Percentiles rank a stretch among this genome's conserved stretches.
Evolutionary conservation across 805 yeast species (phyloP).

Genomic region (Candida broadrunensis): DNA sequence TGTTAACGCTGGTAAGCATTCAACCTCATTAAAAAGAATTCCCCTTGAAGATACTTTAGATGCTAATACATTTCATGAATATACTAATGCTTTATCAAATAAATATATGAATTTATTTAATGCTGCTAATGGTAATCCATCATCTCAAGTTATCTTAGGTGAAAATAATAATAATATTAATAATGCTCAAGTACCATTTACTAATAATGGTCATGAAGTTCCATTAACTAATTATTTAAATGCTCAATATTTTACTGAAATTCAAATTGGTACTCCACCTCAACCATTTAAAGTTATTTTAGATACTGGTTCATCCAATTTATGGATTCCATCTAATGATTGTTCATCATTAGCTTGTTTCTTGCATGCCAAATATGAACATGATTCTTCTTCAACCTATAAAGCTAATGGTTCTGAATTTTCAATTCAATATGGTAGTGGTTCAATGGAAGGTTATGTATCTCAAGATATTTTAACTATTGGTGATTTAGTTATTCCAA

Average conservation of each 20-base stretch:
- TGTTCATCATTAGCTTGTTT: conserved; percentile 95
- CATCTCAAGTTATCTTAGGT: conserved; percentile 11
- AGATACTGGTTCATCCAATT: conserved; percentile 95
- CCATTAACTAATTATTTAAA: conserved; percentile 92
- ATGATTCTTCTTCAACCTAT: conserved; percentile 76
- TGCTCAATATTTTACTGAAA: conserved; percentile 95
- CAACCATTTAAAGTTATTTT: conserved; percentile 90
- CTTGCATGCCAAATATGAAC: conserved; percentile 89
- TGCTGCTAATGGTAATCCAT: conserved; percentile 24
- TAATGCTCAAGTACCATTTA: conserved; percentile 44
- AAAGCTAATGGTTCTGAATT: conserved; percentile 84
- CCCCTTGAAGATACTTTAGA: conserved; percentile 56
- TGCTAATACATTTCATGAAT: conserved; percentile 49
- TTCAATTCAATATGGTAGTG: conserved; percentile 88
- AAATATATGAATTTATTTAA: conserved; percentile 57
- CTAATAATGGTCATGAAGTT: conserved; percentile 54
- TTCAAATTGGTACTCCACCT: conserved; percentile 87
- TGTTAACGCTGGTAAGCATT: conserved; percentile 50
- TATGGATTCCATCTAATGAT: conserved; percentile 92
- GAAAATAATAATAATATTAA: conserved; percentile 1
- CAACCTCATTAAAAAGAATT: conserved; percentile 57
- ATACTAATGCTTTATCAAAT: conserved; percentile 55
- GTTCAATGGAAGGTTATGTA: conserved; percentile 87
- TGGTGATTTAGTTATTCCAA: conserved; percentile 80
- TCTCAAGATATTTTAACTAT: conserved; percentile 80